phyloP scores from a whole-genome alignment of 2,329 filamentous ascomycete genomes.

The Epichloe scottii region DNA sequence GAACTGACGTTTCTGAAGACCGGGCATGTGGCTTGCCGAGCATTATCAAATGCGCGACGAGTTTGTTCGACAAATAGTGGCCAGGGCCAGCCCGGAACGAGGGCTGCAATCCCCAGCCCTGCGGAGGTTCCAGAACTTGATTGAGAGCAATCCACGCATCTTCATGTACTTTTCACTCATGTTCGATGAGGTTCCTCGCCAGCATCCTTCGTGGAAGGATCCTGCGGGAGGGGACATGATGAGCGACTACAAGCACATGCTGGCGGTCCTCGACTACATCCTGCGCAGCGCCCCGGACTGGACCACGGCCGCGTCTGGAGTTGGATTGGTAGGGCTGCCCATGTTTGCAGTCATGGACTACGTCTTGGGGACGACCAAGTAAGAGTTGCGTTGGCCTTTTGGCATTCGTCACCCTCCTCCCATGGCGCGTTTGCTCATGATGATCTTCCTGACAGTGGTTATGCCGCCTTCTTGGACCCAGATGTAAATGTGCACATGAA shows the following conservation, averaged over 20 bases:
- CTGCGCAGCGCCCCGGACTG: neutral
- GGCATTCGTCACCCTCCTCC: neutral
- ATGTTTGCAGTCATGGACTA: neutral
- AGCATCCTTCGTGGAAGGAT: neutral
- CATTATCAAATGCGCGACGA: neutral
- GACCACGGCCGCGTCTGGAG: neutral
- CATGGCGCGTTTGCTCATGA: neutral
- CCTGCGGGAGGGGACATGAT: neutral
- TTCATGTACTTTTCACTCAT: conserved; percentile 57
- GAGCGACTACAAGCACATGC: neutral
- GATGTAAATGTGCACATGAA: conserved; percentile 41
- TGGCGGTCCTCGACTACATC: neutral
- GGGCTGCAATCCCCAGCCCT: conserved; percentile 26
- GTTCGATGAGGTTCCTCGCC: conserved; percentile 41
- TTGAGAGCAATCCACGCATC: conserved; percentile 49
- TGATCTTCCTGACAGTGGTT: conserved; percentile 22
- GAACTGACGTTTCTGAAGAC: neutral
- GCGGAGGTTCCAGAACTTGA: conserved; percentile 50
- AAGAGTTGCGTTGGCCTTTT: neutral
- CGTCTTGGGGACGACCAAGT: neutral
- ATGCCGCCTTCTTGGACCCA: conserved; percentile 40
- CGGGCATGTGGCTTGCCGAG: neutral
- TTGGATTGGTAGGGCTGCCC: neutral
- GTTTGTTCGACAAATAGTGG: neutral
- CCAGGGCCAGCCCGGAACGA: neutral